Conservation (phyloP, 306 rosid genomes). For the Biancaea sappan region DNA sequence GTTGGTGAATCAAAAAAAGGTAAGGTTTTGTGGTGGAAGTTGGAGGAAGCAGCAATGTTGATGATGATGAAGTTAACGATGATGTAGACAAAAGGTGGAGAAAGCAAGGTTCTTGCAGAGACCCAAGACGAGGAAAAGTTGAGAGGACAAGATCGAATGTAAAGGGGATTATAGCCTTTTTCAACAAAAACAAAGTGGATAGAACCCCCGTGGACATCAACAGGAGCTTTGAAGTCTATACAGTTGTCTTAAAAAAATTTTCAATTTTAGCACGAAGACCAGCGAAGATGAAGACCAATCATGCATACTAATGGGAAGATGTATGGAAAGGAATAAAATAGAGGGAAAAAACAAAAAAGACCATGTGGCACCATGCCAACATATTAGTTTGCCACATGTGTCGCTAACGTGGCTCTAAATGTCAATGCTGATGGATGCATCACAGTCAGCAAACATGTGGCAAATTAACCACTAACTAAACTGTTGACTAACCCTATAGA, state of each 20-base stretch:
- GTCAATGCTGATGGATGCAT: no score
- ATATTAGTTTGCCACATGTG: no score
- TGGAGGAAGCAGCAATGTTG: conserved; percentile 65
- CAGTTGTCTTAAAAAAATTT: conserved; percentile 54
- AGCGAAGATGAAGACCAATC: no score
- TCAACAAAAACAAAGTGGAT: conserved; percentile 56
- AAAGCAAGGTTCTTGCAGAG: no score
- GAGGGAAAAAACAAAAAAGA: no score
- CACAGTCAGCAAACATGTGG: no score
- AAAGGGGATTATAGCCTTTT: conserved; percentile 64
- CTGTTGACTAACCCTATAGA: no score
- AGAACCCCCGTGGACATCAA: conserved; percentile 56
- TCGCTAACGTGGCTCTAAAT: no score
- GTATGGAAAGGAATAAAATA: no score
- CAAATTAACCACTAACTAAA: no score
- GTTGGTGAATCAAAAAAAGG: conserved; percentile 12
- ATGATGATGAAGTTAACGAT: conserved; percentile 74
- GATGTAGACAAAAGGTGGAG: conserved; percentile 63
- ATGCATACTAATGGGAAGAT: no score
- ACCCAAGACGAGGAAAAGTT: conserved; percentile 61
- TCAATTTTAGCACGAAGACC: conserved; percentile 32
- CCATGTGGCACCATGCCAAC: no score
- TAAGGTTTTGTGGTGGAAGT: conserved; percentile 38
- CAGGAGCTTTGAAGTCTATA: conserved; percentile 53
- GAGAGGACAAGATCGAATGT: conserved; percentile 47